Conservation (phyloP, 306 rosid species). For the Styphnolobium japonicum region DNA sequence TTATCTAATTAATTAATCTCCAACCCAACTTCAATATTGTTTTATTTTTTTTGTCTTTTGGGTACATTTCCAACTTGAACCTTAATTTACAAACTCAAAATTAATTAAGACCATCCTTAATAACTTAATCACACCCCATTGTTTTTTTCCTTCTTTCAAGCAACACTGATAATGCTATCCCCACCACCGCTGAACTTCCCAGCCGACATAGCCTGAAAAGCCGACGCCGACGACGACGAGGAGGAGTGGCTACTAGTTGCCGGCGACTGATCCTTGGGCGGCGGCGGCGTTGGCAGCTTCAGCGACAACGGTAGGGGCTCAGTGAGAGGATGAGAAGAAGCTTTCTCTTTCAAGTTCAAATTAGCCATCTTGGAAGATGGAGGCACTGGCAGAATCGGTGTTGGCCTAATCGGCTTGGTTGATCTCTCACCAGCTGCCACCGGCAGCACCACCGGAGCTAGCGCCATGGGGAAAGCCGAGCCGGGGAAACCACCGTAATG, state of each 20-base stretch:
- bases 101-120: slow-evolving; percentile 1
- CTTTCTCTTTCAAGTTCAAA: slow-evolving; percentile 53
- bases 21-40: not conserved
- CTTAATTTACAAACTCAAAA: slow-evolving; percentile 31
- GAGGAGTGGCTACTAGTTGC: slow-evolving; percentile 29
- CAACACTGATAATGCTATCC: slow-evolving; percentile 78
- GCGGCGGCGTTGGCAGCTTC: slow-evolving; percentile 34
- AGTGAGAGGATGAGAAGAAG: not conserved
- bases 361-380: slow-evolving; percentile 71
- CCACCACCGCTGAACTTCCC: slow-evolving; percentile 49
- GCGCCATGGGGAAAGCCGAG: slow-evolving; percentile 36
- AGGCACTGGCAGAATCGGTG: slow-evolving; percentile 60
- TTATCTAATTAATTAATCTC: slow-evolving; percentile 18
- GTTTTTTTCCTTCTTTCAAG: slow-evolving; percentile 35
- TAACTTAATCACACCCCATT: not conserved
- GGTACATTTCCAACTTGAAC: not conserved
- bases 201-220: slow-evolving; percentile 54
- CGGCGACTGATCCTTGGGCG: slow-evolving; percentile 43
- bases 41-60: not conserved
- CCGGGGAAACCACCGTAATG: slow-evolving; percentile 38
- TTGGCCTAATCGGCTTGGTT: slow-evolving; percentile 58
- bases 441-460: slow-evolving; percentile 37
- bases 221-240: slow-evolving; percentile 28
- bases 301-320: slow-evolving; percentile 52
- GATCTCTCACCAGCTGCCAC: slow-evolving; percentile 26